These are phyloP conservation scores for Lasiodiplodia sp. DNA, from an alignment of 2,329 filamentous ascomycete genomes.

Conservation along the genomic window DNA sequence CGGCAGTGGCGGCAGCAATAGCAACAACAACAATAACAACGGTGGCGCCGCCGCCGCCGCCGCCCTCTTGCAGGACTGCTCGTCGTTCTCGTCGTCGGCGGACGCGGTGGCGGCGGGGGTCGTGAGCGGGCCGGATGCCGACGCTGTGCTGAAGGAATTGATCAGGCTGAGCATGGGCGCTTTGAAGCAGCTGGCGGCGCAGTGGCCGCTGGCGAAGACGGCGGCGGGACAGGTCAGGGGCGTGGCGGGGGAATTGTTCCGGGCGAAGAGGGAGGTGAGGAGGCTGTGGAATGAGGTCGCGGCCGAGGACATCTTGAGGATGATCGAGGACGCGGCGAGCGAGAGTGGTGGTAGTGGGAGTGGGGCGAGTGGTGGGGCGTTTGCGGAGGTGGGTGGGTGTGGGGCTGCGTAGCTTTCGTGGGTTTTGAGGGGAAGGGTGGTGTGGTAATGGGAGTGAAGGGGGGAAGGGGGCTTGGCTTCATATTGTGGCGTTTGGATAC, in stretches of 20 bases:
- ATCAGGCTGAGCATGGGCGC: slow-evolving; percentile 82
- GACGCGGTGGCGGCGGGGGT: neutral
- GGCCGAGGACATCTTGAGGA: slow-evolving; percentile 19
- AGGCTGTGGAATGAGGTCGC: slow-evolving; percentile 25
- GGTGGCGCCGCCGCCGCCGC: neutral
- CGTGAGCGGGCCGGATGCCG: neutral
- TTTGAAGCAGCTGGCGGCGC: slow-evolving; percentile 69
- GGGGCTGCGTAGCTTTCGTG: neutral
- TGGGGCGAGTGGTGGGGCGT: neutral
- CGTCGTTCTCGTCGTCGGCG: neutral
- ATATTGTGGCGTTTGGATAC: neutral
- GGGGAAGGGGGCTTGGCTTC: neutral
- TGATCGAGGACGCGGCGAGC: slow-evolving; percentile 30
- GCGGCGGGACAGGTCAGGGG: slow-evolving; percentile 77
- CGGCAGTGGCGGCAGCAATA: too few species aligned
- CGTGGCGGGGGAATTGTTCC: slow-evolving; percentile 77
- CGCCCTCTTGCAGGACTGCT: neutral
- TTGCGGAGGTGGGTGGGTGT: neutral
- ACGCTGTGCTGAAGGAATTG: slow-evolving; percentile 63
- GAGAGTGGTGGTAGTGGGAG: slow-evolving; percentile 6
- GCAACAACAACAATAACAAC: neutral
- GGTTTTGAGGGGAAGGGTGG: neutral
- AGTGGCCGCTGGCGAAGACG: slow-evolving; percentile 75
- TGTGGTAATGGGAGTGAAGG: neutral
- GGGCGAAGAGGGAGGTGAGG: slow-evolving; percentile 50